Percentiles rank a stretch among this genome's conserved stretches.
Conservation (phyloP, 2,329 filamentous ascomycete genomes). For the Fusarium solani-melongenae region DNA sequence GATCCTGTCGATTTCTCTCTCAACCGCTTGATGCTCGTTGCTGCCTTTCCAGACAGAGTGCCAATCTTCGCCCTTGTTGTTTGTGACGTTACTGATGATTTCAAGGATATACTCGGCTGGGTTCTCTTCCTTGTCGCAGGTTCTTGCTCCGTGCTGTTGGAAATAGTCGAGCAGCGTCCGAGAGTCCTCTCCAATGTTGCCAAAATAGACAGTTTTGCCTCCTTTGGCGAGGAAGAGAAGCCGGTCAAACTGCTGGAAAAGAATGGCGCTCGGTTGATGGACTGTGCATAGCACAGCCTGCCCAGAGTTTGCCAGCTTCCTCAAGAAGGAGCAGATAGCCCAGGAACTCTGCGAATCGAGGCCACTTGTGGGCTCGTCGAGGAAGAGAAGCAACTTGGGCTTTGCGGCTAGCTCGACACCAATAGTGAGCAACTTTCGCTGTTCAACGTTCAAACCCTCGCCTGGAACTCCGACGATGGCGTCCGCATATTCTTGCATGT, state of each 20-base stretch:
- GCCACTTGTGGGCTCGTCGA: constrained; percentile 71
- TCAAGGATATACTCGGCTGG: constrained; percentile 82
- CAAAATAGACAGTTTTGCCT: constrained; percentile 77
- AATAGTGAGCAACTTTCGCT: constrained; percentile 71
- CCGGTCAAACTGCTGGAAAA: constrained; percentile 68
- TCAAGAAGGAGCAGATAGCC: constrained; percentile 71
- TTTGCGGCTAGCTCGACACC: constrained; percentile 69
- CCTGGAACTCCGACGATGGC: constrained; percentile 73
- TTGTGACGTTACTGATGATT: constrained; percentile 56
- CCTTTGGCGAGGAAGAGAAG: constrained; percentile 73
- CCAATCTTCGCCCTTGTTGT: constrained; percentile 67
- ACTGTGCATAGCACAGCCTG: constrained; percentile 67
- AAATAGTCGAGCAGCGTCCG: constrained; percentile 71
- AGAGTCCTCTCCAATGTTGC: constrained; percentile 71
- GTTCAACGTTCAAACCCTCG: constrained; percentile 70
- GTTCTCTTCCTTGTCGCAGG: constrained; percentile 72
- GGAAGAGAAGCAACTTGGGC: constrained; percentile 68
- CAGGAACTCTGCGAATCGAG: constrained; percentile 73
- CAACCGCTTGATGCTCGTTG: constrained; percentile 61
- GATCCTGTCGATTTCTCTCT: constrained; percentile 72
- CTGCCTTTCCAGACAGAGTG: constrained; percentile 72
- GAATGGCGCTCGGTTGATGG: constrained; percentile 64
- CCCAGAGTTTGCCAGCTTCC: constrained; percentile 67
- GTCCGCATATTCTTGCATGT: constrained; percentile 75
- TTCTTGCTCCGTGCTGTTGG: constrained; percentile 69